Evolutionary conservation across 2,329 filamentous ascomycete species (phyloP).

Genomic region (Tolypocladium inflatum): DNA sequence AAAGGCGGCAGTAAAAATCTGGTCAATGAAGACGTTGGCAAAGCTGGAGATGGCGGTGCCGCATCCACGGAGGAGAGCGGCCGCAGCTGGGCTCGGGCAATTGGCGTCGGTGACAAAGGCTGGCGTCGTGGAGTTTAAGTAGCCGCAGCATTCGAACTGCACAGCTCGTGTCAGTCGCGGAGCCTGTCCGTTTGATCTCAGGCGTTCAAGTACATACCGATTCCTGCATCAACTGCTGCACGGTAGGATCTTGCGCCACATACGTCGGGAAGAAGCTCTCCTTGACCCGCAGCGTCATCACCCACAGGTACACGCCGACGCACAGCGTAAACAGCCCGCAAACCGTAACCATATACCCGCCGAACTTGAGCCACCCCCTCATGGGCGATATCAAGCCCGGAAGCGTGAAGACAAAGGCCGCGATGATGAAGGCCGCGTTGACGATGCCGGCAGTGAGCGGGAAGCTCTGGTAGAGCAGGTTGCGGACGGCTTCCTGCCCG

Average conservation of each 20-base stretch:
- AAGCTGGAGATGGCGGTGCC: constrained; percentile 57
- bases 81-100: constrained; percentile 61
- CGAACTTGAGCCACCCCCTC: constrained; percentile 60
- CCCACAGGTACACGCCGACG: constrained; percentile 61
- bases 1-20: constrained; percentile 71
- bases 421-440: constrained; percentile 63
- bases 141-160: constrained; percentile 75
- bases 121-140: constrained; percentile 60
- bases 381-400: constrained; percentile 61
- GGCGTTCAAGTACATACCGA: constrained; percentile 36
- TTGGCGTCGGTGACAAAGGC: constrained; percentile 60
- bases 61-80: constrained; percentile 62
- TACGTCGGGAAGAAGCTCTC: constrained; percentile 53
- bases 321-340: constrained; percentile 55
- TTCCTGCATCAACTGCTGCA: constrained; percentile 63
- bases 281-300: constrained; percentile 61
- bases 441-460: constrained; percentile 57
- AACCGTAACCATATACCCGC: constrained; percentile 54
- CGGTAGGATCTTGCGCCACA: constrained; percentile 40
- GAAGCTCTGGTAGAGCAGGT: constrained; percentile 43
- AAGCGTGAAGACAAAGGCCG: constrained; percentile 59
- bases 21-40: constrained; percentile 61
- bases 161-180: not conserved
- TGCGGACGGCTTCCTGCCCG: constrained; percentile 38
- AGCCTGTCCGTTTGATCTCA: not conserved